Conservation (phyloP, 805 yeast genomes). For the Metschnikowia similis region DNA sequence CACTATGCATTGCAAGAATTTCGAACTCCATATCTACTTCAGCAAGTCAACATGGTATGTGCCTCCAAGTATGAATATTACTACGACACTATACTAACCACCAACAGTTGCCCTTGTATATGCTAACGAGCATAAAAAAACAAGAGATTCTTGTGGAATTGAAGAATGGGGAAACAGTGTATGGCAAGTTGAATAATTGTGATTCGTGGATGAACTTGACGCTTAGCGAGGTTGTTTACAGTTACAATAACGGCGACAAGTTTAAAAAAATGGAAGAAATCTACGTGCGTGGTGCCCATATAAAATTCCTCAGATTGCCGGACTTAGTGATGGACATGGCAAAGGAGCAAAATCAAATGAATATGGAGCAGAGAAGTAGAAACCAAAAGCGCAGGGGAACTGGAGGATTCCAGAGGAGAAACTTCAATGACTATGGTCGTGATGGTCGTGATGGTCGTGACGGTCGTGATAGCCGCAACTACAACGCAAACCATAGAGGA, state of each 20-base stretch:
- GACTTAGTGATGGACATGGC: slow-evolving; percentile 73
- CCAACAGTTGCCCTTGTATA: slow-evolving; percentile 77
- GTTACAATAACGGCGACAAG: slow-evolving; percentile 56
- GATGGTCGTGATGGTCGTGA: slow-evolving; percentile 20
- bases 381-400: slow-evolving; percentile 40
- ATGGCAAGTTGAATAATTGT: slow-evolving; percentile 79
- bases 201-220: slow-evolving; percentile 97
- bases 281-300: slow-evolving; percentile 81
- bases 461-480: slow-evolving; percentile 6
- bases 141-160: slow-evolving; percentile 85
- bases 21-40: background rate
- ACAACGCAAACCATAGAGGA: slow-evolving; percentile 9
- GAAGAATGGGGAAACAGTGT: slow-evolving; percentile 84
- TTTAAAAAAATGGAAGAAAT: slow-evolving; percentile 65
- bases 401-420: slow-evolving; percentile 27
- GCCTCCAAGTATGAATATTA: too few species aligned
- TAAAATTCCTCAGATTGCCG: slow-evolving; percentile 71
- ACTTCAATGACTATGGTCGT: slow-evolving; percentile 25
- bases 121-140: slow-evolving; percentile 86
- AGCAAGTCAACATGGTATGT: slow-evolving; percentile 15
- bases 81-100: slow-evolving; percentile 5
- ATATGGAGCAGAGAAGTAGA: slow-evolving; percentile 47
- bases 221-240: slow-evolving; percentile 67
- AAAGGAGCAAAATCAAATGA: slow-evolving; percentile 56
- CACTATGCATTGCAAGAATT: slow-evolving; percentile 1